Conservation (phyloP, 2,329 filamentous ascomycete species). For the Exophiala phaeomuriformis region DNA sequence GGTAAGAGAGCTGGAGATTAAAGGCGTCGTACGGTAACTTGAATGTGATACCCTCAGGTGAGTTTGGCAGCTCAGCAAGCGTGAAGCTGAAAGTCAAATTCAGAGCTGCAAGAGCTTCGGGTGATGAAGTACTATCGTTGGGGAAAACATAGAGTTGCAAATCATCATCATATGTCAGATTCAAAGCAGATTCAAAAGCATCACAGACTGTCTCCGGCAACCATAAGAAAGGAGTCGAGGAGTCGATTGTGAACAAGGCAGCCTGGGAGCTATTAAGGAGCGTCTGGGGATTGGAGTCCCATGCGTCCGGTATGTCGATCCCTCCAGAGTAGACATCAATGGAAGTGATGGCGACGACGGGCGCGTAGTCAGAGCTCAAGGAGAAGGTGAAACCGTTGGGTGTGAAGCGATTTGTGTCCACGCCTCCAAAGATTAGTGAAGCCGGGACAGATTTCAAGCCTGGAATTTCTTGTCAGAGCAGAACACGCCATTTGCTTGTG, state of each 20-base stretch:
- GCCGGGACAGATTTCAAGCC: slow-evolving; percentile 30
- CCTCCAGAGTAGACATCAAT: slow-evolving; percentile 26
- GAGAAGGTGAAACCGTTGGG: slow-evolving; percentile 29
- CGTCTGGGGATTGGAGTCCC: slow-evolving; percentile 25
- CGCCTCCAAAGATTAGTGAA: slow-evolving; percentile 31
- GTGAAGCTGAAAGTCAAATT: slow-evolving; percentile 35
- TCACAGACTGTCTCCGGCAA: slow-evolving; percentile 34
- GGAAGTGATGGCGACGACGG: slow-evolving; percentile 30
- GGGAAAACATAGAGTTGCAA: slow-evolving; percentile 33
- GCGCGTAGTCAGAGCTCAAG: slow-evolving; percentile 29
- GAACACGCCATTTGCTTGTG: neutral
- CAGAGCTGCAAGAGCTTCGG: slow-evolving; percentile 27
- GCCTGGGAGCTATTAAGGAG: slow-evolving; percentile 22
- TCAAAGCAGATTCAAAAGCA: slow-evolving; percentile 33
- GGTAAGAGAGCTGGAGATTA: slow-evolving; percentile 33
- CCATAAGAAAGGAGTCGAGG: slow-evolving; percentile 37
- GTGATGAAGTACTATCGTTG: slow-evolving; percentile 18
- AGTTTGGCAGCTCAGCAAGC: slow-evolving; percentile 30
- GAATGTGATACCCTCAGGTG: slow-evolving; percentile 29
- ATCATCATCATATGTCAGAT: slow-evolving; percentile 33
- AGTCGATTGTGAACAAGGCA: slow-evolving; percentile 34
- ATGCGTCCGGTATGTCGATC: slow-evolving; percentile 16
- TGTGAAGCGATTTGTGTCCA: slow-evolving; percentile 30
- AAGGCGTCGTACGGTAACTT: slow-evolving; percentile 37
- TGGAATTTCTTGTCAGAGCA: slow-evolving; percentile 10